phyloP scores from a whole-genome alignment of 139 green algal species.

The Coelastrella sp. region DNA sequence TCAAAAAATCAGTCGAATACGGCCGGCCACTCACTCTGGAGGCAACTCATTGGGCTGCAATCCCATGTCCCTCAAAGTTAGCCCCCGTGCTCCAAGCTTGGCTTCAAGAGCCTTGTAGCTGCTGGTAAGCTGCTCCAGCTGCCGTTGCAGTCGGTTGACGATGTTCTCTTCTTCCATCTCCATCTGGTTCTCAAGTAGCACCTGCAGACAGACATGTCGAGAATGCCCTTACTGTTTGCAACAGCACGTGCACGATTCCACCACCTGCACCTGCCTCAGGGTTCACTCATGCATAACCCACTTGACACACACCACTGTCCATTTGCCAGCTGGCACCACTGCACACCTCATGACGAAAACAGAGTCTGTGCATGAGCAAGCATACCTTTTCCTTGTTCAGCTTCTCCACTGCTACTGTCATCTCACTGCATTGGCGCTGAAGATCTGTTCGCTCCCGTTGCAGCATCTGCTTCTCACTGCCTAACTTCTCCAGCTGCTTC shows the following conservation, averaged over 20 bases:
- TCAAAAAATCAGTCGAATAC: too few species aligned
- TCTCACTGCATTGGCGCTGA: slow-evolving; percentile 71
- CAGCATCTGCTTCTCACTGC: slow-evolving; percentile 73
- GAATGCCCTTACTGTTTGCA: too few species aligned
- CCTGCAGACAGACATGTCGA: too few species aligned
- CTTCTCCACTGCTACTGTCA: slow-evolving; percentile 67
- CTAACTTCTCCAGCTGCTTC: slow-evolving; percentile 76
- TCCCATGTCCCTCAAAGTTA: slow-evolving; percentile 51
- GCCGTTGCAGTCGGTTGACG: slow-evolving; percentile 77
- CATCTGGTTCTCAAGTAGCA: slow-evolving; percentile 73
- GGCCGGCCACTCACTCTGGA: slow-evolving; percentile 38
- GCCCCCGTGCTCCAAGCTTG: slow-evolving; percentile 57
- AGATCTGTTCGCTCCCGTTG: slow-evolving; percentile 75
- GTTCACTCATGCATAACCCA: too few species aligned
- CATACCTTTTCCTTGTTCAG: slow-evolving; percentile 69
- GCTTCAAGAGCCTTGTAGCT: slow-evolving; percentile 68
- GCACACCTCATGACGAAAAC: too few species aligned
- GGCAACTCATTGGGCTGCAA: slow-evolving; percentile 49
- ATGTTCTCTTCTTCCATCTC: slow-evolving; percentile 83
- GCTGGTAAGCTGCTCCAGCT: slow-evolving; percentile 70
- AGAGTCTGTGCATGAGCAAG: too few species aligned
- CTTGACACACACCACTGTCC: too few species aligned
- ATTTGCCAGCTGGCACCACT: too few species aligned
- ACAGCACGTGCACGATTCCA: too few species aligned
- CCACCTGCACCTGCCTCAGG: too few species aligned